Evolutionary conservation across 1,284 basidiomycete species (phyloP).

Genomic region (Megacollybia platyphylla): DNA sequence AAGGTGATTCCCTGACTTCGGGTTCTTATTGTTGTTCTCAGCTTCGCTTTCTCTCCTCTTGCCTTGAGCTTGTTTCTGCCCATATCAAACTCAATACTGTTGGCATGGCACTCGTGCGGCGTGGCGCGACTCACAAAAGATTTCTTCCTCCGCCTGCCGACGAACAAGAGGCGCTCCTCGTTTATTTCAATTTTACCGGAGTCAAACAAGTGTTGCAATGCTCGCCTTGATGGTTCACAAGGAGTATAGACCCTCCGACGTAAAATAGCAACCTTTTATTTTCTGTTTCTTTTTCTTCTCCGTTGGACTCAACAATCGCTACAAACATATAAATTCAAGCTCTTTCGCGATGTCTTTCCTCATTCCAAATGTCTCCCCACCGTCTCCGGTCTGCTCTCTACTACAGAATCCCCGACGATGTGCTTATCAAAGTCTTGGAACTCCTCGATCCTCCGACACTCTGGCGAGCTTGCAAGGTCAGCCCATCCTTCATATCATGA

Average conservation of each 20-base stretch:
- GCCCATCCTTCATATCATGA: slow-evolving; percentile 6
- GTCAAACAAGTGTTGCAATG: slow-evolving; percentile 19
- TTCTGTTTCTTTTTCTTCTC: slow-evolving; percentile 24
- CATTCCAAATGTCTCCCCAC: slow-evolving; percentile 23
- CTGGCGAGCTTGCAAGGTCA: slow-evolving; percentile 36
- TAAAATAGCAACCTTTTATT: slow-evolving; percentile 25
- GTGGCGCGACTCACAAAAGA: slow-evolving; percentile 35
- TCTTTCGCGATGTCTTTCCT: background rate
- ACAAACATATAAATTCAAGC: slow-evolving; percentile 30
- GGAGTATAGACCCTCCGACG: slow-evolving; percentile 22
- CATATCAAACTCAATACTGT: slow-evolving; percentile 26
- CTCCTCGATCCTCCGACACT: slow-evolving; percentile 39
- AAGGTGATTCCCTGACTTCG: slow-evolving; percentile 21
- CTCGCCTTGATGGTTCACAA: slow-evolving; percentile 19
- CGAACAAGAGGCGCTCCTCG: slow-evolving; percentile 16
- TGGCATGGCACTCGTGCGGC: slow-evolving; percentile 46
- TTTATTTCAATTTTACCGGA: slow-evolving; percentile 10
- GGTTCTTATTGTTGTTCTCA: slow-evolving; percentile 31
- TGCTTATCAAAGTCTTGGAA: slow-evolving; percentile 37
- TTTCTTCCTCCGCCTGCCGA: slow-evolving; percentile 30
- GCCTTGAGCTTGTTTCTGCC: slow-evolving; percentile 20
- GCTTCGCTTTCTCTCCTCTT: slow-evolving; percentile 12
- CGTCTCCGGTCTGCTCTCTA: slow-evolving; percentile 24
- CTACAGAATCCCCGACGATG: slow-evolving; percentile 40
- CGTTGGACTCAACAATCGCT: slow-evolving; percentile 5